Evolutionary conservation across 2,329 filamentous ascomycete species (phyloP), one percentile per base, ranked within the genome.

Genomic region (Alternaria incomplexa): DNA sequence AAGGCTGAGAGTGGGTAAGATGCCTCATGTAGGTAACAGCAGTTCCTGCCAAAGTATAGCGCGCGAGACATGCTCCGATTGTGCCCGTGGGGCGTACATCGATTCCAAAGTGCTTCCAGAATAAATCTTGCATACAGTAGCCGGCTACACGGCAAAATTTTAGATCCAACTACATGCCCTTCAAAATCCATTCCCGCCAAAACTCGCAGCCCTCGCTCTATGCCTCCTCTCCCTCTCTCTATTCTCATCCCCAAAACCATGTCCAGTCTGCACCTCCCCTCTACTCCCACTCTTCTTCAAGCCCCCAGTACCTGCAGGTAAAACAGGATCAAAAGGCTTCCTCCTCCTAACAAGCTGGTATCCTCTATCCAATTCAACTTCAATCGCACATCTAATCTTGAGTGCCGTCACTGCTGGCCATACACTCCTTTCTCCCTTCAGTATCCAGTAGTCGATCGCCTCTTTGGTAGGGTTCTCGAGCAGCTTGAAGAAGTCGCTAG

Each of bases 321-420:
- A 22, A 48, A 58, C 60, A 59, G 52, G 81, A 62, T 81, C 79
- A 58, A 79, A 76, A 17, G 80, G 81, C 67, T 81, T 82, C 51
- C 80, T 57, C 52, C 90, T 86, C 63, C 93, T 84, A 0, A 95
- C 91, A 61, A 91, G 83, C 79, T 96, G 92, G 78, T 97, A 97
- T 0, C 92, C 91, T 50, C 90, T 84, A 77, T 97, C 94, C 11
- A 98, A 84, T 76, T 97, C 93, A 58, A 93, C 90, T 79, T 98
- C 95, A 8, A 98, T 87, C 5, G 90, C 91, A 78, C 93, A 96
- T 7, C 95, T 84, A 7, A 97, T 90, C 71, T 91, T 90, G 64
- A 98, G 81, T 13, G 93, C 93, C 30, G 90, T 90, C 4, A 97
- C 88, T 3, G 93, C 92, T 0, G 94, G 95, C 94, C 95, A 98